These are phyloP conservation scores for Albifimbria verrucaria DNA, from an alignment of 2,329 filamentous ascomycete genomes.

Conservation along the genomic window DNA sequence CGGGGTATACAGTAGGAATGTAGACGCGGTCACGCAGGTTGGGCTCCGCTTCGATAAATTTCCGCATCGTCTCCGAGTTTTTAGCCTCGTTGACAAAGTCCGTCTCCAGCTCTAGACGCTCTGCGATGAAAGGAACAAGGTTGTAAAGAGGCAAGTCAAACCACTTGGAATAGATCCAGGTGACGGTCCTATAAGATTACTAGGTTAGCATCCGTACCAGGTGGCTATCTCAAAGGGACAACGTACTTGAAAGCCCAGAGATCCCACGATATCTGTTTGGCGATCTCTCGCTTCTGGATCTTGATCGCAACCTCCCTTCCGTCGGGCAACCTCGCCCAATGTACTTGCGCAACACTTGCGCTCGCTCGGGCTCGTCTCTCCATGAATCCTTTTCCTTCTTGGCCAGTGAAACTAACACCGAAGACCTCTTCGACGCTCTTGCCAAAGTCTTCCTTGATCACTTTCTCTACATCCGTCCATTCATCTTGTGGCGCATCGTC, in stretches of 20 bases:
- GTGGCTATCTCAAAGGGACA: no score
- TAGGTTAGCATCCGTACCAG: not conserved
- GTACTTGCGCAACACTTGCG: conserved; percentile 93
- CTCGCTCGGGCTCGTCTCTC: conserved; percentile 64
- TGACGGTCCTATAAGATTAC: conserved; percentile 58
- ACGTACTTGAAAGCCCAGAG: conserved; percentile 86
- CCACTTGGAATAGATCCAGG: conserved; percentile 76
- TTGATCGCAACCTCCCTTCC: conserved; percentile 93
- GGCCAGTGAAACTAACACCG: conserved; percentile 75
- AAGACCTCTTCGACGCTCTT: conserved; percentile 86
- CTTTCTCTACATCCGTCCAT: conserved; percentile 81
- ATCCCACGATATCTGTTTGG: conserved; percentile 88
- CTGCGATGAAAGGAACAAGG: conserved; percentile 87
- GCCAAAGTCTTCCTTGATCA: conserved; percentile 87
- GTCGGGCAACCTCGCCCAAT: conserved; percentile 84
- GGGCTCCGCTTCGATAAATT: conserved; percentile 71
- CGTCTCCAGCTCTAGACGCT: conserved; percentile 88
- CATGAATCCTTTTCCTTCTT: conserved; percentile 64
- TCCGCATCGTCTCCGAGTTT: conserved; percentile 82
- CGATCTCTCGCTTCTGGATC: conserved; percentile 94
- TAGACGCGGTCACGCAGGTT: conserved; percentile 78
- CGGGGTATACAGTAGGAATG: conserved; percentile 78
- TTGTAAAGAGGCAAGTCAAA: conserved; percentile 93
- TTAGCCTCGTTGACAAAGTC: conserved; percentile 90
- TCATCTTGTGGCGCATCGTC: conserved; percentile 93